A percentile compares a stretch with the other conserved stretches of the same genome.
These are phyloP conservation scores for Colletotrichum caudatum DNA, from an alignment of 2,329 filamentous ascomycete species.

Conservation along the genomic window DNA sequence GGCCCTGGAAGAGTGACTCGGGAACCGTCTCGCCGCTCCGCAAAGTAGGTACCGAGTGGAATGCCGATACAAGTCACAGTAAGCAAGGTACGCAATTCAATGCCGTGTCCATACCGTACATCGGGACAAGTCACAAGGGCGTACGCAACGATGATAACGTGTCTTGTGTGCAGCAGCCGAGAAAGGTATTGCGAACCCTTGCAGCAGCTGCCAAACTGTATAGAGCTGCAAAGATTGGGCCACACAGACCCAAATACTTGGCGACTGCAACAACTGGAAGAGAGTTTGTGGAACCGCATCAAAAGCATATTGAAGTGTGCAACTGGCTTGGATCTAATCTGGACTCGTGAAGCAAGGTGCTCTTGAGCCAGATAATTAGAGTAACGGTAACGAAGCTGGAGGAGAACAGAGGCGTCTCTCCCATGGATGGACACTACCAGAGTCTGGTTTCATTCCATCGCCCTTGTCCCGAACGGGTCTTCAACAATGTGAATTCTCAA, in stretches of 20 bases:
- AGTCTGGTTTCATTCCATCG: constrained; percentile 30
- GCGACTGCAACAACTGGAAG: background rate
- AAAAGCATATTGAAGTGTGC: background rate
- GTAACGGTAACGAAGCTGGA: constrained; percentile 4
- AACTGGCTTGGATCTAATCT: background rate
- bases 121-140: constrained; percentile 1
- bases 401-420: constrained; percentile 3
- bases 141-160: constrained; percentile 6
- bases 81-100: constrained; percentile 11
- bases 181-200: background rate
- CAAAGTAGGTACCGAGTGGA: constrained; percentile 20
- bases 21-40: constrained; percentile 33
- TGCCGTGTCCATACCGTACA: constrained; percentile 7
- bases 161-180: constrained; percentile 1
- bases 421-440: constrained; percentile 1
- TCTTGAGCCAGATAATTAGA: constrained; percentile 7
- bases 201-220: background rate
- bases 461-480: constrained; percentile 6
- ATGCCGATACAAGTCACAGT: constrained; percentile 2
- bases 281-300: background rate
- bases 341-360: background rate
- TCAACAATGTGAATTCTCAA: background rate
- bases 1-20: constrained; percentile 31
- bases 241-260: background rate
- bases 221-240: background rate